These are phyloP conservation scores for Lodderomyces orthopsilosis DNA, from an alignment of 1,139 yeast species.

Conservation along the genomic window DNA sequence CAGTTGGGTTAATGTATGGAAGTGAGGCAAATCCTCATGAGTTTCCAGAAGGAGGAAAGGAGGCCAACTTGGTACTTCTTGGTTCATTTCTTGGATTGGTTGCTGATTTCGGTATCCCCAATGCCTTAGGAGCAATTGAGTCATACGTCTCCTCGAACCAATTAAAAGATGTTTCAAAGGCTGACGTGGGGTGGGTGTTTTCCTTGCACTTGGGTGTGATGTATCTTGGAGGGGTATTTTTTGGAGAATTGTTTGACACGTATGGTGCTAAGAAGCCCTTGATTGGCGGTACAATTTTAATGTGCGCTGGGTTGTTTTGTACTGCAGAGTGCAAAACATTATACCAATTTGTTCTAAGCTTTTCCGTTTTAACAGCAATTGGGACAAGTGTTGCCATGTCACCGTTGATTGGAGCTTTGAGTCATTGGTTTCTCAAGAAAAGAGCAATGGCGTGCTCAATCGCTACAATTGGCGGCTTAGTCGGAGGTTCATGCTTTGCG, in stretches of 20 bases:
- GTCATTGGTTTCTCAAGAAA: constrained; percentile 59
- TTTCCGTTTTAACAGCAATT: constrained; percentile 54
- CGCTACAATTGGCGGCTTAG: constrained; percentile 60
- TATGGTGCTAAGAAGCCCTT: constrained; percentile 51
- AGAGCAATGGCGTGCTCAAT: constrained; percentile 57
- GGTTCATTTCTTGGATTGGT: constrained; percentile 61
- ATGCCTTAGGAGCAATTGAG: constrained; percentile 60
- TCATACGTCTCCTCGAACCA: constrained; percentile 54
- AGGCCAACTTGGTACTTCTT: constrained; percentile 57
- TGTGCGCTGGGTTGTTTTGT: constrained; percentile 48
- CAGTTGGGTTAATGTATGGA: constrained; percentile 21
- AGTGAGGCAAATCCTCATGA: constrained; percentile 24
- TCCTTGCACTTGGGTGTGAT: constrained; percentile 54
- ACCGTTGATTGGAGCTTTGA: constrained; percentile 56
- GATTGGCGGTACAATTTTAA: constrained; percentile 43
- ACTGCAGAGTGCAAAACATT: constrained; percentile 52
- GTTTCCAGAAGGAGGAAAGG: constrained; percentile 64
- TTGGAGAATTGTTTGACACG: constrained; percentile 61
- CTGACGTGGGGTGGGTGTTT: constrained; percentile 63
- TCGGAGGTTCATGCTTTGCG: constrained; percentile 63
- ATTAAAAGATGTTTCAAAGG: constrained; percentile 36
- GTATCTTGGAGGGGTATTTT: constrained; percentile 55
- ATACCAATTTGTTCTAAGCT: constrained; percentile 59
- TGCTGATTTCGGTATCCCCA: constrained; percentile 62
- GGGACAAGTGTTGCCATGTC: constrained; percentile 58